Evolutionary conservation across 495 filamentous ascomycete genomes (phyloP).

Genomic region (Aspergillus haitiensis): DNA sequence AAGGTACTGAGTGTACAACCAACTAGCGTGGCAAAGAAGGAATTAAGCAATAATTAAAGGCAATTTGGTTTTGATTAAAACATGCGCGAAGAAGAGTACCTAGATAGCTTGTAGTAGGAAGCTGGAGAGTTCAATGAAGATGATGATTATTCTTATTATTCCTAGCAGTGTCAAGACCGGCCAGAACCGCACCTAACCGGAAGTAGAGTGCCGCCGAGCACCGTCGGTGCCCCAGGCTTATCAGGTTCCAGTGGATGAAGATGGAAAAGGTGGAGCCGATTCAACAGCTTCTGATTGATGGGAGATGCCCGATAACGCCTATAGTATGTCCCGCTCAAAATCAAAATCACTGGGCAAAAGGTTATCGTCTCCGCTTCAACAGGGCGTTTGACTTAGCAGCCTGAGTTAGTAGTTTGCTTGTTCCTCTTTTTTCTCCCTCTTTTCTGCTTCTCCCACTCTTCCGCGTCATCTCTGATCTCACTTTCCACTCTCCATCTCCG

Average conservation of each 20-base stretch:
- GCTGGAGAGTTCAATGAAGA: too few relatives aligned
- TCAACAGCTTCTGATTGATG: constrained; percentile 18
- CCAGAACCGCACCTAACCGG: constrained; percentile 10
- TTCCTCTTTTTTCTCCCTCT: constrained; percentile 7
- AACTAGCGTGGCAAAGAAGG: too few relatives aligned
- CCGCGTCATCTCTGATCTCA: background rate
- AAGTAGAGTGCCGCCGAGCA: constrained; percentile 3
- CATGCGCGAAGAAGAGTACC: too few relatives aligned
- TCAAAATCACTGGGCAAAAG: constrained; percentile 5
- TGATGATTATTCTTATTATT: background rate
- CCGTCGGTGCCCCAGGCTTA: constrained; percentile 17
- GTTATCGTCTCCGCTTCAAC: constrained; percentile 16
- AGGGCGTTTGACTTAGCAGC: background rate
- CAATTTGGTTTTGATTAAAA: too few relatives aligned
- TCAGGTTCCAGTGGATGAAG: background rate
- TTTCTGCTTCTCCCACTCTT: background rate
- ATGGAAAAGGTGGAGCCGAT: background rate
- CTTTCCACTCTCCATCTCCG: background rate
- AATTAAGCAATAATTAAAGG: too few relatives aligned
- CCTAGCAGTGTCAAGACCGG: background rate
- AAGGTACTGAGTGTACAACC: too few relatives aligned
- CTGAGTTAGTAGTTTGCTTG: background rate
- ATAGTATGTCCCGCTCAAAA: background rate
- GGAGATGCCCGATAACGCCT: constrained; percentile 20
- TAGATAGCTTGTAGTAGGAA: too few relatives aligned